These are phyloP conservation scores for Suillus variegatus DNA, from an alignment of 768 basidiomycete species.

Conservation along the genomic window DNA sequence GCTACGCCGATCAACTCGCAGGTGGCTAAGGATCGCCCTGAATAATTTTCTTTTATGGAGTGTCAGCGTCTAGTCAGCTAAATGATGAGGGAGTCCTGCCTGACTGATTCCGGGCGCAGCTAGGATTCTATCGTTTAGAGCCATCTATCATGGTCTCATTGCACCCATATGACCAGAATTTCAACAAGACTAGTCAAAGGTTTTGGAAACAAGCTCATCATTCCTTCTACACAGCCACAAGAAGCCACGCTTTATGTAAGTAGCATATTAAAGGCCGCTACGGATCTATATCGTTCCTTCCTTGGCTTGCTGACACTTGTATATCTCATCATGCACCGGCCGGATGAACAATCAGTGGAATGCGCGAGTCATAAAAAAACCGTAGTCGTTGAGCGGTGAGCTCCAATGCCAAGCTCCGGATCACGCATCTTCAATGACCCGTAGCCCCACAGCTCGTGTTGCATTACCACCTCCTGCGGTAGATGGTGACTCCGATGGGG, in stretches of 20 bases:
- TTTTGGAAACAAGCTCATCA: background rate
- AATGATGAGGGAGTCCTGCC: background rate
- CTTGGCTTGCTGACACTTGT: background rate
- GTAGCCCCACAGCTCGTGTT: conserved; percentile 44
- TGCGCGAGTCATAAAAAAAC: conserved; percentile 22
- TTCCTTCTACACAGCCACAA: conserved; percentile 8
- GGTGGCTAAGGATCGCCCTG: background rate
- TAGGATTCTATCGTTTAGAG: background rate
- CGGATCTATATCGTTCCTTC: background rate
- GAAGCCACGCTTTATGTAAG: conserved; percentile 6
- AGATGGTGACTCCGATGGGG: conserved; percentile 35
- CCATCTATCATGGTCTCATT: background rate
- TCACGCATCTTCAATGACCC: conserved; percentile 8
- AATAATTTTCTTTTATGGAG: background rate
- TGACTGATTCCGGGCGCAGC: background rate
- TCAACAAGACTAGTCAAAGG: background rate
- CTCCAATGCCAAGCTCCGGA: background rate
- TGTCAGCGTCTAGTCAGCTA: background rate
- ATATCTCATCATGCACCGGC: conserved; percentile 1
- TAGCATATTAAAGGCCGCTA: background rate
- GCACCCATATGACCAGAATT: background rate
- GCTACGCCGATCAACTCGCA: background rate
- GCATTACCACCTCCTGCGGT: conserved; percentile 38
- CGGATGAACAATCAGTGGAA: conserved; percentile 7
- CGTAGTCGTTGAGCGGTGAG: conserved; percentile 29